Conservation (phyloP, 2,329 filamentous ascomycete species). For the Epichloe bromicola region DNA sequence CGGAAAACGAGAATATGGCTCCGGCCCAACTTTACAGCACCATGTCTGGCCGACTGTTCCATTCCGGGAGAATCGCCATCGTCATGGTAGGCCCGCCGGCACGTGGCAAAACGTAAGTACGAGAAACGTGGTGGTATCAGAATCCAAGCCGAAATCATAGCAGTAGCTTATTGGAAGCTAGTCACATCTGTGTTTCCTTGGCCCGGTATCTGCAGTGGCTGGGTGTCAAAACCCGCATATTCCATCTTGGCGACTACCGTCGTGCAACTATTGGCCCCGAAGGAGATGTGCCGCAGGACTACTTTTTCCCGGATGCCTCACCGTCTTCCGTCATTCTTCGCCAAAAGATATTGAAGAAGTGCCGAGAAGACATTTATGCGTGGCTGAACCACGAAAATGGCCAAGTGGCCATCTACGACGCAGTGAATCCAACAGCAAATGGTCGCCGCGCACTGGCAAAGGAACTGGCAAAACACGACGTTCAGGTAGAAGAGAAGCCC, state of each 20-base stretch:
- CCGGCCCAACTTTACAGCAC: slow-evolving; percentile 97
- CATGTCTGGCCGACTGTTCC: slow-evolving; percentile 91
- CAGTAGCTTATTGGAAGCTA: slow-evolving; percentile 19
- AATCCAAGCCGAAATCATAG: neutral
- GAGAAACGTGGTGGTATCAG: neutral
- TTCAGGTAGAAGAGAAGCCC: slow-evolving; percentile 46
- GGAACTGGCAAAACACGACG: slow-evolving; percentile 95
- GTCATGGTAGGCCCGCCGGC: slow-evolving; percentile 93
- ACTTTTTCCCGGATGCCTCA: slow-evolving; percentile 93
- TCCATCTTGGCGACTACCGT: slow-evolving; percentile 93
- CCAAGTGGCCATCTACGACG: slow-evolving; percentile 96
- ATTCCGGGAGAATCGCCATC: slow-evolving; percentile 93
- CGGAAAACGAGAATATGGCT: slow-evolving; percentile 69
- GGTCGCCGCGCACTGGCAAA: slow-evolving; percentile 78
- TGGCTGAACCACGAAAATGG: slow-evolving; percentile 97
- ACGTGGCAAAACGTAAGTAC: slow-evolving; percentile 75
- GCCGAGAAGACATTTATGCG: slow-evolving; percentile 89
- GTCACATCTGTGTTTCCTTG: slow-evolving; percentile 89
- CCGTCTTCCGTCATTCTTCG: slow-evolving; percentile 84
- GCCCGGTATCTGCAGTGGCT: slow-evolving; percentile 93
- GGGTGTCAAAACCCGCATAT: slow-evolving; percentile 94
- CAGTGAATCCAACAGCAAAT: slow-evolving; percentile 79
- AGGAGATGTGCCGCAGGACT: slow-evolving; percentile 83
- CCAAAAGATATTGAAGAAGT: slow-evolving; percentile 96
- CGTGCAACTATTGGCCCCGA: slow-evolving; percentile 77